Evolutionary conservation across 768 basidiomycete species (phyloP).

Genomic region (Baorangia bicolor): DNA sequence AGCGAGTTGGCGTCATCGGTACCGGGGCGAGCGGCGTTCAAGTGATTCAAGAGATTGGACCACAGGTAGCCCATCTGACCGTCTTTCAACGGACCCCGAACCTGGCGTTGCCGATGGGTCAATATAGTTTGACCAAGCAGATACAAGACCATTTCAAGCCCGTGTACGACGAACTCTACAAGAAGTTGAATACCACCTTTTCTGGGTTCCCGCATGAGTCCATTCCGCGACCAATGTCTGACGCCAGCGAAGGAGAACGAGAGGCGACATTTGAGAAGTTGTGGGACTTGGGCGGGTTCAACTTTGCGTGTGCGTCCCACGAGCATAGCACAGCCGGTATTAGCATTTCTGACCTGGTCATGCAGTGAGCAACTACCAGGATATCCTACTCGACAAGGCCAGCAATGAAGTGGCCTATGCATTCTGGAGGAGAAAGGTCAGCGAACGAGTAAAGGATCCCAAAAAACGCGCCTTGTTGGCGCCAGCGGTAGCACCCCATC

Average conservation of each 20-base stretch:
- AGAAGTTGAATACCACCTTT: not conserved
- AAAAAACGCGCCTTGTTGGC: slow-evolving; percentile 14
- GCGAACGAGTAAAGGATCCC: slow-evolving; percentile 12
- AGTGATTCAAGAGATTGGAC: slow-evolving; percentile 12
- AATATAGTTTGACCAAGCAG: not conserved
- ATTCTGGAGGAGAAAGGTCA: slow-evolving; percentile 17
- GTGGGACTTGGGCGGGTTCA: slow-evolving; percentile 10
- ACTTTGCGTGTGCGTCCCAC: not conserved
- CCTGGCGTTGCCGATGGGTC: slow-evolving; percentile 10
- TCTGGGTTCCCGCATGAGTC: not conserved
- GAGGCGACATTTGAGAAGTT: slow-evolving; percentile 8
- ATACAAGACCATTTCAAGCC: slow-evolving; percentile 14
- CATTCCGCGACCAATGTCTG: not conserved
- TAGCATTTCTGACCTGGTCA: not conserved
- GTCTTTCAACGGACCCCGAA: slow-evolving; percentile 19
- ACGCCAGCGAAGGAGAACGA: slow-evolving; percentile 8
- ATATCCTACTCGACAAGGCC: not conserved
- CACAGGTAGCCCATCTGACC: slow-evolving; percentile 9
- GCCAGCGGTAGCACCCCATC: slow-evolving; percentile 10
- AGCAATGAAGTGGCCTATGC: slow-evolving; percentile 3
- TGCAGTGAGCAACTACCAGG: slow-evolving; percentile 8
- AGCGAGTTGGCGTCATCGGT: slow-evolving; percentile 13
- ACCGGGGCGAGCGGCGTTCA: slow-evolving; percentile 17
- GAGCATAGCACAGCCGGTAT: no score
- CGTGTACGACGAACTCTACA: slow-evolving; percentile 6